Base-by-base conservation (phyloP, 768 basidiomycete species). In the Hygrophorus pudorinus region DNA sequence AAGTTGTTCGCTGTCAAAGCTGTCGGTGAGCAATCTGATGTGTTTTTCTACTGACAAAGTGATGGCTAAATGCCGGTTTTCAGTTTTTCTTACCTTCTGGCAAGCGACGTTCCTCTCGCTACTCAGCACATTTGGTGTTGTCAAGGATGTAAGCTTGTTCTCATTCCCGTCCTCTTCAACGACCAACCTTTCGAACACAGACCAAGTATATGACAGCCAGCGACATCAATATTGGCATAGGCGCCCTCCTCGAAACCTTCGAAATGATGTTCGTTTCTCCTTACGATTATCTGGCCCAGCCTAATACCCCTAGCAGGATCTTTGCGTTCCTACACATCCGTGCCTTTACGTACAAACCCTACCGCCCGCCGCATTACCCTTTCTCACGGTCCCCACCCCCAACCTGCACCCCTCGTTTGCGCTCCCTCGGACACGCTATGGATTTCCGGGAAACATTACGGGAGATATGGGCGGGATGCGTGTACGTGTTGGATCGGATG, bases 21-120 rank as follows among this genome's bases (percentile, higher is more conserved):
- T 43, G 80, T 84, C 37, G 79, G 80, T 79, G 29, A 44, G 75
- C 49, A 28, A n/a, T 40, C 20, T 21, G 7, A 34, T 32, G 3
- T 27, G 3, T 36, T 40, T 13, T 14, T 17, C 18, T 38, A 30
- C 21, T 53, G 18, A 48, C 45, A n/a, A n/a, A n/a, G 14, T 18
- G 24, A 5, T 44, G 1, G 2, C 35, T 43, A 14, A n/a, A 28
- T 38, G n/a, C 27, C 32, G 21, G 13, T 35, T 16, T 32, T 42
- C 10, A 75, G 80, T 85, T 0, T 84, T 85, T 55, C 62, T 85
- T 13, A 83, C 80, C 5, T 86, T 86, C 56, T 87, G 84, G 84
- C 84, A 86, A 59, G 72, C 77, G 12, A 76, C 72, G 0, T 64
- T 76, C 28, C 66, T 87, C 11, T 72, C 75, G 3, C 46, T 76